phyloP scores from a whole-genome alignment of 768 basidiomycete species.

The Wakefieldia striispora region DNA sequence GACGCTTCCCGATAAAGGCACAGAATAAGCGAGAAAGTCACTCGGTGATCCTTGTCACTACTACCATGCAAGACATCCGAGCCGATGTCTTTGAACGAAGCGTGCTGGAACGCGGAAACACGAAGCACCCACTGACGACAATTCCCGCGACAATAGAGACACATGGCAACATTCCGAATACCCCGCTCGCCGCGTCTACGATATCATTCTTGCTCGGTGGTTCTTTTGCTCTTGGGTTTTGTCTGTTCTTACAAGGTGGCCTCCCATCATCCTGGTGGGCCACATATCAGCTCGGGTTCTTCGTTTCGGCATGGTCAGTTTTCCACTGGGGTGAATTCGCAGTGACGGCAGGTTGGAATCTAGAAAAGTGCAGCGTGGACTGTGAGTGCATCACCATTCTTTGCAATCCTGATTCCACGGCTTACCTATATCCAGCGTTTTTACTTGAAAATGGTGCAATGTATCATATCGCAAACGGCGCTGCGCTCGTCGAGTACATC shows the following conservation, averaged over 20 bases:
- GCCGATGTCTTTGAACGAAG: conserved; percentile 41
- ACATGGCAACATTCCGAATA: conserved; percentile 78
- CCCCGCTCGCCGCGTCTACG: conserved; percentile 71
- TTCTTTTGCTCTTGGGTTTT: conserved; percentile 56
- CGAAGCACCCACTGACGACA: conserved; percentile 49
- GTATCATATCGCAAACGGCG: conserved; percentile 82
- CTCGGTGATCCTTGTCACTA: too few relatives aligned
- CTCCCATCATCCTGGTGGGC: conserved; percentile 53
- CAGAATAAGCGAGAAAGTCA: background rate
- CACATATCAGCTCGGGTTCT: conserved; percentile 79
- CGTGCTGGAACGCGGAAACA: conserved; percentile 39
- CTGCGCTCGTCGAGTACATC: conserved; percentile 80
- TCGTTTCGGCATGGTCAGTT: conserved; percentile 74
- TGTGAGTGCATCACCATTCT: conserved; percentile 54
- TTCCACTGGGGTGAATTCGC: conserved; percentile 97
- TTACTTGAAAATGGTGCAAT: conserved; percentile 83
- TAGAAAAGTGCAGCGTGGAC: conserved; percentile 87
- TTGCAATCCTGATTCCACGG: conserved; percentile 1
- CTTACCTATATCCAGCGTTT: conserved; percentile 59
- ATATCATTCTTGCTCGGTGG: conserved; percentile 88
- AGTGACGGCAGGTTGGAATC: conserved; percentile 94
- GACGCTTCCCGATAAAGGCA: conserved; percentile 17
- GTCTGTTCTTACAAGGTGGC: conserved; percentile 49
- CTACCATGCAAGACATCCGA: conserved; percentile 32
- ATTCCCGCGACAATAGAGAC: conserved; percentile 40